Percentiles rank a stretch among this genome's conserved stretches.
phyloP scores from a whole-genome alignment of 306 rosid species.

The Dalbergia oliveri region DNA sequence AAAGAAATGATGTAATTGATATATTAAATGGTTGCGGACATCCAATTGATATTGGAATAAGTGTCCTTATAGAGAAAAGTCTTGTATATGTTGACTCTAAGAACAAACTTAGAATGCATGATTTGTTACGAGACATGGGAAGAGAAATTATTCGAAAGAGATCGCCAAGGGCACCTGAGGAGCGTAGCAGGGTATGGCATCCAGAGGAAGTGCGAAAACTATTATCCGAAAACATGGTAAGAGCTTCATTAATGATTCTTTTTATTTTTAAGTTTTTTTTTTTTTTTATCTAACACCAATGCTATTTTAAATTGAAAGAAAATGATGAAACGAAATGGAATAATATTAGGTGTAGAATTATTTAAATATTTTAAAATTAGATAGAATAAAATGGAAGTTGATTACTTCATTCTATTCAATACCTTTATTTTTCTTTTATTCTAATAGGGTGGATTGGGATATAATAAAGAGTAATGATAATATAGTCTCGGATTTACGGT shows the following conservation, averaged over 20 bases:
- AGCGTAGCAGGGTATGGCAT: conserved; percentile 25
- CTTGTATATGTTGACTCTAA: not conserved
- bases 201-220: conserved; percentile 8
- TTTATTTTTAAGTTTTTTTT: too few relatives aligned
- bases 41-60: conserved; percentile 19
- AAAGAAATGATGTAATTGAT: not conserved
- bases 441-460: too few relatives aligned
- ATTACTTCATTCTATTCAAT: too few relatives aligned
- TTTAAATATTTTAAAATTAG: too few relatives aligned
- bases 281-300: not conserved
- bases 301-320: too few relatives aligned
- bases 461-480: too few relatives aligned
- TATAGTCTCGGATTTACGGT: too few relatives aligned
- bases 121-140: conserved; percentile 38
- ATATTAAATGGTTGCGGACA: conserved; percentile 21
- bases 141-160: conserved; percentile 32
- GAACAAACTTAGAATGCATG: conserved; percentile 43
- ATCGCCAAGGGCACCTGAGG: not conserved
- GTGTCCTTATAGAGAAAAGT: conserved; percentile 1
- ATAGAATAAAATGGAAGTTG: too few relatives aligned
- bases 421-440: too few relatives aligned
- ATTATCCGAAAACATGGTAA: conserved; percentile 8
- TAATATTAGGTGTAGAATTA: too few relatives aligned
- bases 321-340: too few relatives aligned
- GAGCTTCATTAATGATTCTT: not conserved